Evolutionary conservation across 2,329 filamentous ascomycete genomes (phyloP).

Genomic region (Emydomyces testavorans): DNA sequence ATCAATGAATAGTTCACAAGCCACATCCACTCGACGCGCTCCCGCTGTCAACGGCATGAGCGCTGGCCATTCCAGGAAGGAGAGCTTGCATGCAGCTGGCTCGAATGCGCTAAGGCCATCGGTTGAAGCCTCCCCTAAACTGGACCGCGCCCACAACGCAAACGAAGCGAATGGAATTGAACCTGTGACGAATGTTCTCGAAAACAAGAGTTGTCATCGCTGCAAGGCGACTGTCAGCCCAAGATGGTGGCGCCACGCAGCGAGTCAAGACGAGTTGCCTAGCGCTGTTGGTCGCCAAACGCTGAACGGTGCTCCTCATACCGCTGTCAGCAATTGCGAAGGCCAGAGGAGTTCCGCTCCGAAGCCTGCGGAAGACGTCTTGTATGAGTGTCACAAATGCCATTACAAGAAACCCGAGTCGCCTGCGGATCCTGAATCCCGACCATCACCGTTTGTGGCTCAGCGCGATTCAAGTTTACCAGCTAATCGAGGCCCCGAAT

Average conservation of each 20-base stretch:
- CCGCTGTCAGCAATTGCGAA: constrained; percentile 1
- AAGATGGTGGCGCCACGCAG: constrained; percentile 47
- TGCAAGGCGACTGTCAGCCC: constrained; percentile 34
- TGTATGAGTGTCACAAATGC: constrained; percentile 66
- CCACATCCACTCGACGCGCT: constrained; percentile 43
- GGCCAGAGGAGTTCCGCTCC: constrained; percentile 12
- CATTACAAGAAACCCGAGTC: constrained; percentile 38
- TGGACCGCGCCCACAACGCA: constrained; percentile 12
- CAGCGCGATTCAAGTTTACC: constrained; percentile 27
- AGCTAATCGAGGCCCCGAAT: constrained; percentile 25
- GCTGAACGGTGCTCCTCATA: constrained; percentile 2
- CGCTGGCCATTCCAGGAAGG: constrained; percentile 8
- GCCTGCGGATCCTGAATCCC: constrained; percentile 25
- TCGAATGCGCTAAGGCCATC: constrained; percentile 14
- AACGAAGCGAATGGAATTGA: constrained; percentile 4
- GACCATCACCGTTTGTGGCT: constrained; percentile 26
- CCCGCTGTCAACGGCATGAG: constrained; percentile 13
- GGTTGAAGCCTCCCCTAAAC: constrained; percentile 13
- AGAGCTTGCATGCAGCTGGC: constrained; percentile 13
- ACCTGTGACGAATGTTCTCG: neutral
- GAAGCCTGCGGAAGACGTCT: constrained; percentile 14
- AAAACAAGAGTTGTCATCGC: constrained; percentile 29
- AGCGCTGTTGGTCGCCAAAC: neutral
- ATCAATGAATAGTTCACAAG: constrained; percentile 29
- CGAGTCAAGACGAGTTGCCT: neutral